Evolutionary conservation across 371 early-diverging fungal species (phyloP).

Genomic region (Cokeromyces recurvatus): DNA sequence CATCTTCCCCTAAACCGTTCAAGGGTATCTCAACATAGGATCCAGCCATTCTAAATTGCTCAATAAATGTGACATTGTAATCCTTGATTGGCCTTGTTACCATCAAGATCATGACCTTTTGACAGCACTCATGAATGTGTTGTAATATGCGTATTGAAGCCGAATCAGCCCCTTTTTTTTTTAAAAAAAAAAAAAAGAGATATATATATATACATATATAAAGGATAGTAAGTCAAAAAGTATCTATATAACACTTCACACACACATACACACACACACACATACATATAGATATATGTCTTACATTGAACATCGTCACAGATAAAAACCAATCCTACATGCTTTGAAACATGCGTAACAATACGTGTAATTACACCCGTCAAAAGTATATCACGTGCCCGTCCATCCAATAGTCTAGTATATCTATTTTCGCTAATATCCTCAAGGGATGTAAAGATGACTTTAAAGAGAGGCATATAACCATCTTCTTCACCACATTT

Average conservation of each 20-base stretch:
- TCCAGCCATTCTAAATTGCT: slow-evolving; percentile 25
- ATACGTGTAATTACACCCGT: slow-evolving; percentile 41
- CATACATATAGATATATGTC: too few species aligned
- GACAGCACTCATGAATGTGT: slow-evolving; percentile 47
- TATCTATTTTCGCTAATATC: slow-evolving; percentile 39
- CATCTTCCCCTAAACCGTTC: slow-evolving; percentile 41
- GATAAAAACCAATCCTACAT: slow-evolving; percentile 41
- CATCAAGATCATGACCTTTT: slow-evolving; percentile 32
- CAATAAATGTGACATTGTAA: slow-evolving; percentile 35
- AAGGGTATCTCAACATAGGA: slow-evolving; percentile 36
- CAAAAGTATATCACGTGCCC: slow-evolving; percentile 40
- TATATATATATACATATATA: too few species aligned
- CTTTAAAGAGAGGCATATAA: slow-evolving; percentile 39
- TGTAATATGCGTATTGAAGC: slow-evolving; percentile 37
- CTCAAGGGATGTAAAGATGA: slow-evolving; percentile 33
- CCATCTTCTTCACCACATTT: slow-evolving; percentile 42
- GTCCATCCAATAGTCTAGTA: slow-evolving; percentile 22
- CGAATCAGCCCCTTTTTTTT: slow-evolving; percentile 57
- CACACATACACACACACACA: too few species aligned
- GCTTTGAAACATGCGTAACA: slow-evolving; percentile 36
- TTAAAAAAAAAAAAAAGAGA: too few species aligned
- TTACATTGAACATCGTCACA: slow-evolving; percentile 60
- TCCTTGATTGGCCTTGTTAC: slow-evolving; percentile 52
- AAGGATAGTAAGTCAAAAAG: neutral
- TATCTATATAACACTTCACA: too few species aligned